Evolutionary conservation across 805 yeast genomes (phyloP).

Genomic region (Saccharomycopsis vini): DNA sequence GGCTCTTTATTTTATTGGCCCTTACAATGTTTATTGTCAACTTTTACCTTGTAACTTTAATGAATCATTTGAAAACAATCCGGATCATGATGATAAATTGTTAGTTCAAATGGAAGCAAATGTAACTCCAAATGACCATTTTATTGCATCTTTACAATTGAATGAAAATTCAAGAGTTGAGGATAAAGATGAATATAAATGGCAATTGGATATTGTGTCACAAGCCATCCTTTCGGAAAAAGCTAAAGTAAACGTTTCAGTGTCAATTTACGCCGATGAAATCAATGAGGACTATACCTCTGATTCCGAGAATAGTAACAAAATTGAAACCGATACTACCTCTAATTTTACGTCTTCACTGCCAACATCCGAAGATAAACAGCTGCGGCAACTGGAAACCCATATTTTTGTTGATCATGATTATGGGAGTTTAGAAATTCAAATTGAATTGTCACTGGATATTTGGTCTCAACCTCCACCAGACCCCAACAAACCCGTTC

Average conservation of each 20-base stretch:
- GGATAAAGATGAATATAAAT: constrained; percentile 25
- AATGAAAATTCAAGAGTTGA: constrained; percentile 34
- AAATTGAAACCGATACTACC: not conserved
- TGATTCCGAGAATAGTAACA: not conserved
- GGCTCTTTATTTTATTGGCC: constrained; percentile 85
- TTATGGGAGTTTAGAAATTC: constrained; percentile 22
- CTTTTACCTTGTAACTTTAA: constrained; percentile 60
- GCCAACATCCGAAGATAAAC: too few relatives aligned
- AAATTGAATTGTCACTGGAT: constrained; percentile 47
- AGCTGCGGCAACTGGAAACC: too few relatives aligned
- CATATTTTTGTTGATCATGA: not conserved
- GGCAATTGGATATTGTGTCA: constrained; percentile 75
- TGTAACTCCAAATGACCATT: constrained; percentile 64
- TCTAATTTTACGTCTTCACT: not conserved
- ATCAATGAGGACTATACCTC: not conserved
- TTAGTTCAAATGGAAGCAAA: constrained; percentile 38
- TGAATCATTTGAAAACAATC: constrained; percentile 33
- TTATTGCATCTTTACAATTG: constrained; percentile 44
- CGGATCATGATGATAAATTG: constrained; percentile 31
- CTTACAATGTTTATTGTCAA: constrained; percentile 78
- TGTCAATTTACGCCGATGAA: constrained; percentile 32
- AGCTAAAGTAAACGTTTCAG: constrained; percentile 59
- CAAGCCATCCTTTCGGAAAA: constrained; percentile 68
- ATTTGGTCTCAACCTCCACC: constrained; percentile 68
- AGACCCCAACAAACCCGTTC: constrained; percentile 48